Evolutionary conservation across 2,329 filamentous ascomycete genomes (phyloP), one percentile per base, ranked within the genome.

Genomic region (Dactylella cylindrospora): DNA sequence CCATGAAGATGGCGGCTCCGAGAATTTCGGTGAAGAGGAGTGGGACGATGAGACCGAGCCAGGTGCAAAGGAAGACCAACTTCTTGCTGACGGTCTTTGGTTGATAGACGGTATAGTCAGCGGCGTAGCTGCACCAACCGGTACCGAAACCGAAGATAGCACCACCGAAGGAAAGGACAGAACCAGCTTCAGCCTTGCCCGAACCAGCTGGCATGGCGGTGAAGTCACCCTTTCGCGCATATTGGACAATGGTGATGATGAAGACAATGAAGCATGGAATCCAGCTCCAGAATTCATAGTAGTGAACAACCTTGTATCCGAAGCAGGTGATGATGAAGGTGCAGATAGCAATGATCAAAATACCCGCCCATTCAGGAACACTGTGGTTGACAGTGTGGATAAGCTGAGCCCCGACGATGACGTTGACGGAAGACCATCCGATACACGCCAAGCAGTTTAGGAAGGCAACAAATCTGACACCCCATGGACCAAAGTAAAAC

Each of bases 71-170:
- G 72, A 90, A 91, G 61, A 90, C 77, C 61, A 82, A 82, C 33
- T 71, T 71, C 17, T 81, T 78, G 23, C 79, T 79, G 32, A 82
- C 81, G 19, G 73, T 76, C 2, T 77, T 75, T 0, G 86, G 85
- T 68, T 90, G 86, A 72, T 90, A 90, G 44, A 88, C 85, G 17
- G 85, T 88, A 72, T 90, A 91, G 70, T 91, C 87, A 6, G 85
- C 84, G 0, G 86, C 85, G 60, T 84, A 86, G 5, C 80, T 80
- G 1, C 84, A 82, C 86, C 88, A 93, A 52, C 87, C 80, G 1
- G 85, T 84, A 13, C 83, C 78, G 70, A 86, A 84, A 31, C 84
- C 81, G 71, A 82, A 84, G 26, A 90, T 76, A 13, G 84, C 79
- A 9, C 83, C 78, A 36, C 82, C 79, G 68, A 86, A 86, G 53